Percentiles rank a stretch among this genome's conserved stretches.
Conservation (phyloP, 805 yeast species). For the Saccharomycopsis microspora region DNA sequence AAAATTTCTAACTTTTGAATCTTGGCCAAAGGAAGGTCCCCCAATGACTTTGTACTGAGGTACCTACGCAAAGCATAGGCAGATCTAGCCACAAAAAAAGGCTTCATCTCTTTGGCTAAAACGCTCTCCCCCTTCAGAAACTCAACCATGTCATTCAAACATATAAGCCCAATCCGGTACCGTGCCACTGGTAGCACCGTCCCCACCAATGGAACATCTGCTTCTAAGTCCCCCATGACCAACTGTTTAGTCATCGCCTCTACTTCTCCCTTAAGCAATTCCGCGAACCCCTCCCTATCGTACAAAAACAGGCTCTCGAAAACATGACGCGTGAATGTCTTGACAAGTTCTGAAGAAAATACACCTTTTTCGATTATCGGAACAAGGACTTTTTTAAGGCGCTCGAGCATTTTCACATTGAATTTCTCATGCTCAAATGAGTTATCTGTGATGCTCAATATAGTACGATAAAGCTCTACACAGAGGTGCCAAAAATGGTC, state of each 20-base stretch:
- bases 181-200: conserved; percentile 34
- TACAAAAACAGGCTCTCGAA: conserved; percentile 52
- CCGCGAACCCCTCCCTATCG: conserved; percentile 38
- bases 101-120: conserved; percentile 22
- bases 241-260: conserved; percentile 3
- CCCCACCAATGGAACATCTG: conserved; percentile 48
- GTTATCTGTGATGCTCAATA: conserved; percentile 25
- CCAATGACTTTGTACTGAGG: conserved; percentile 48
- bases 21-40: conserved; percentile 57
- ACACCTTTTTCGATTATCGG: conserved; percentile 26
- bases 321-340: conserved; percentile 34
- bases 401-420: conserved; percentile 34
- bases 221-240: conserved; percentile 21
- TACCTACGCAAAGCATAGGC: conserved; percentile 53
- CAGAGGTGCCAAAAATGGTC: conserved; percentile 28
- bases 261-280: neutral
- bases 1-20: conserved; percentile 55
- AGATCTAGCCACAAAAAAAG: conserved; percentile 44
- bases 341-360: conserved; percentile 25
- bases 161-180: conserved; percentile 36
- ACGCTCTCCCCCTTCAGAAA: conserved; percentile 22
- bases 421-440: conserved; percentile 29
- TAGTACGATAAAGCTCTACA: conserved; percentile 29
- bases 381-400: conserved; percentile 31
- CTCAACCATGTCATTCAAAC: conserved; percentile 42